phyloP scores from a whole-genome alignment of 2,329 filamentous ascomycete species.

The Ophiostoma fasciatum region DNA sequence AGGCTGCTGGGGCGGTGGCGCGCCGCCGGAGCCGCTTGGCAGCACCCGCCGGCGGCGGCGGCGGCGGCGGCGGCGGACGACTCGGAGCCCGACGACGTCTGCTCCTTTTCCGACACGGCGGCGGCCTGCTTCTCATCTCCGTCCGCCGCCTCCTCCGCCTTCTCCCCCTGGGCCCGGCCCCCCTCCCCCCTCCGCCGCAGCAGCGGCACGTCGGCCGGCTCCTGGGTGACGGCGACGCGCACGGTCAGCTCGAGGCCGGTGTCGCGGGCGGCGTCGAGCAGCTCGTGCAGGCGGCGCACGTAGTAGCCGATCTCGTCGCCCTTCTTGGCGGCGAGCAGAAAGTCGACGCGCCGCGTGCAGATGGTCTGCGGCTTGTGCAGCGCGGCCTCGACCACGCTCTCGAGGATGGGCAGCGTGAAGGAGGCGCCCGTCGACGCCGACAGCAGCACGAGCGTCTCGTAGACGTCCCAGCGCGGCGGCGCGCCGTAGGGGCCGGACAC shows the following conservation, averaged over 20 bases:
- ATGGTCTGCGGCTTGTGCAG: constrained; percentile 24
- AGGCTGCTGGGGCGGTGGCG: constrained; percentile 9
- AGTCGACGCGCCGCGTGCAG: constrained; percentile 38
- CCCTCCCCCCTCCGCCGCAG: too few species aligned
- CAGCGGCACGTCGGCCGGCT: background rate
- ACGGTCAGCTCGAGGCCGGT: constrained; percentile 35
- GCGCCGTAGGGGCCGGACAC: constrained; percentile 41
- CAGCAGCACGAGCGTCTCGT: constrained; percentile 44
- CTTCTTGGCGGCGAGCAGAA: constrained; percentile 36
- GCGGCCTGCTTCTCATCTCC: too few species aligned
- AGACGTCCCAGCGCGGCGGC: constrained; percentile 41
- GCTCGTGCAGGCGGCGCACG: constrained; percentile 30
- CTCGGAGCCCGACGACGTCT: too few species aligned
- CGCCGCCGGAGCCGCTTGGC: background rate
- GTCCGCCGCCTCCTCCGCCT: background rate
- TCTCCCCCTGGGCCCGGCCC: too few species aligned
- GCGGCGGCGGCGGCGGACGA: background rate
- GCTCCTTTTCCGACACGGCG: too few species aligned
- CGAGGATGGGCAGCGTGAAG: constrained; percentile 44
- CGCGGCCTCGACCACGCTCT: constrained; percentile 31
- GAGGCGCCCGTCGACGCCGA: constrained; percentile 50
- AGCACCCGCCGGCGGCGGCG: too few species aligned
- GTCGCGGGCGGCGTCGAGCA: constrained; percentile 26
- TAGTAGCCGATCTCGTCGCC: constrained; percentile 42
- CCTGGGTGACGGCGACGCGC: constrained; percentile 38